These are phyloP conservation scores for Backusella sp. DNA, from an alignment of 192 early-diverging fungal genomes.

Conservation along the genomic window DNA sequence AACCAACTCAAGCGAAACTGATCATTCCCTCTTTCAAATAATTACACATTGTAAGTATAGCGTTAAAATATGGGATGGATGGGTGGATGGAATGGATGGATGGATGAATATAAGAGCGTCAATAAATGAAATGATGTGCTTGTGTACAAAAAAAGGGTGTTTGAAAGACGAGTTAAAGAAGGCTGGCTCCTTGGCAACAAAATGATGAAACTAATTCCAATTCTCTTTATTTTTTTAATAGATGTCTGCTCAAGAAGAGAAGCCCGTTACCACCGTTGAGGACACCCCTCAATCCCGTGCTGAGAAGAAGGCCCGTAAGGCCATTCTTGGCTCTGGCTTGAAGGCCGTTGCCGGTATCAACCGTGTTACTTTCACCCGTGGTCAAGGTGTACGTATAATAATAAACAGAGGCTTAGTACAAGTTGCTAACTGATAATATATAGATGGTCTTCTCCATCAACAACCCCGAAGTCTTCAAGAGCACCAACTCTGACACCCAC, in stretches of 20 bases:
- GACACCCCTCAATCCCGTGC: conserved; percentile 66
- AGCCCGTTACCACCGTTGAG: background rate
- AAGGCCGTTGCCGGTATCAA: conserved; percentile 82
- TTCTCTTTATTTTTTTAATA: background rate
- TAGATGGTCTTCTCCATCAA: conserved; percentile 79
- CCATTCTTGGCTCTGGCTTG: conserved; percentile 88
- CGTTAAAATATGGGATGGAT: background rate
- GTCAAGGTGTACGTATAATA: conserved; percentile 47
- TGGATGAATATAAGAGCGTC: background rate
- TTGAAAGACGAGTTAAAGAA: background rate
- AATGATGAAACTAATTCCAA: background rate
- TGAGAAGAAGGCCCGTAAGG: conserved; percentile 99
- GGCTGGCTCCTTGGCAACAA: background rate
- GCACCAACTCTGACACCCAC: conserved; percentile 86
- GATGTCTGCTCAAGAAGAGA: conserved; percentile 14
- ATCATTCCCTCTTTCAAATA: conserved; percentile 3
- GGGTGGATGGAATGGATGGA: background rate
- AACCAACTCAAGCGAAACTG: background rate
- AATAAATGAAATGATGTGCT: background rate
- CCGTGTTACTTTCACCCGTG: conserved; percentile 87
- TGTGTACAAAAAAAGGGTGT: background rate
- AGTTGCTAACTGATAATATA: background rate
- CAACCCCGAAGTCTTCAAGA: conserved; percentile 95
- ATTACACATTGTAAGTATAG: conserved; percentile 5
- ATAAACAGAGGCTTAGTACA: background rate